Conservation (phyloP, 306 rosid genomes). For the Cucurbita maxima region DNA sequence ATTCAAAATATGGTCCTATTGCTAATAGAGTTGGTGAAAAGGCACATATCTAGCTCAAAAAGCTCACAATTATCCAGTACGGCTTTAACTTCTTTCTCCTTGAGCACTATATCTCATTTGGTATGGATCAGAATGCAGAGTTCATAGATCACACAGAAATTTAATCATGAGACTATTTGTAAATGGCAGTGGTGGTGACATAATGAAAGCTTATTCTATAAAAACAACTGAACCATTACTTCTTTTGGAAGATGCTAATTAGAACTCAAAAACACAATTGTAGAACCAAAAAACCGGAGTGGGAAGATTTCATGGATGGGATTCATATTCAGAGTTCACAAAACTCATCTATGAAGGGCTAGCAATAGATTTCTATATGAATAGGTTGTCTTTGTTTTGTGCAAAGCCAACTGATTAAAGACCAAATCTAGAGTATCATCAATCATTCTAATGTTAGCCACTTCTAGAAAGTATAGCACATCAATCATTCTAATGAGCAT, state of each 20-base stretch:
- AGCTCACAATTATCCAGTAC: background rate
- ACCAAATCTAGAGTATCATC: background rate
- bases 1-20: background rate
- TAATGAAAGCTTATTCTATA: background rate
- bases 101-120: background rate
- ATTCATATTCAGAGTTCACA: background rate
- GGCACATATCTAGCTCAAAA: background rate
- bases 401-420: background rate
- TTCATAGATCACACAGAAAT: background rate
- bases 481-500: background rate
- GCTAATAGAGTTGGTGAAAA: background rate
- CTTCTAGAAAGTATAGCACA: background rate
- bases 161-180: background rate
- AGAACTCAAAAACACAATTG: background rate
- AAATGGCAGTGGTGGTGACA: background rate
- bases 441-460: background rate
- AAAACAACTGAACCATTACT: background rate
- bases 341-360: background rate
- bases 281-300: background rate
- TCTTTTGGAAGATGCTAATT: background rate
- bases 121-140: background rate
- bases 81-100: background rate
- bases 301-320: background rate
- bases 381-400: background rate
- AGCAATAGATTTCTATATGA: background rate